Evolutionary conservation across 2,329 filamentous ascomycete species (phyloP).

Genomic region (Parafenestella ontariensis): DNA sequence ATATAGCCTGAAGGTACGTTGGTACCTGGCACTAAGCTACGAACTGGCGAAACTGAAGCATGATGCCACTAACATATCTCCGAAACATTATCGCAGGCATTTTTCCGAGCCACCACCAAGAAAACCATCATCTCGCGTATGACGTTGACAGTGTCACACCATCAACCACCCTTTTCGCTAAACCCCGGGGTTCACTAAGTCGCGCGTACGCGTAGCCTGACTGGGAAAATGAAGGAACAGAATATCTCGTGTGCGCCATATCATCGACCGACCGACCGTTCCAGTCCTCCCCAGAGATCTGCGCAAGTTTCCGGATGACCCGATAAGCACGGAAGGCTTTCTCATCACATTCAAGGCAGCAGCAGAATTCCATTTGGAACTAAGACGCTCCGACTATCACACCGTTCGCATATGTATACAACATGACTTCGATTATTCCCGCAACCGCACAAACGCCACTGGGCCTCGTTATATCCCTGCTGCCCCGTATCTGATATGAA

Average conservation of each 20-base stretch:
- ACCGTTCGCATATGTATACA: constrained; percentile 15
- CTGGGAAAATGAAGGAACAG: neutral
- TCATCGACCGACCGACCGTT: neutral
- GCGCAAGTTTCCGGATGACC: constrained; percentile 18
- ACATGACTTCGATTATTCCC: neutral
- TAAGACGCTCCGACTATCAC: constrained; percentile 13
- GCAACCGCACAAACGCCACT: constrained; percentile 1
- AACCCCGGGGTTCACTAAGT: neutral
- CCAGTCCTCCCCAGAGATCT: constrained; percentile 5
- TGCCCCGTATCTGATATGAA: neutral
- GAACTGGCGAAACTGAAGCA: neutral
- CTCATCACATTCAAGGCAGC: no score
- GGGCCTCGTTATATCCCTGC: constrained; percentile 3
- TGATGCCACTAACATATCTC: neutral
- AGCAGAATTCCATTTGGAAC: constrained; percentile 10
- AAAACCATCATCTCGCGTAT: neutral
- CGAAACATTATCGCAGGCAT: constrained; percentile 1
- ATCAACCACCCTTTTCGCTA: neutral
- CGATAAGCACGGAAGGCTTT: constrained; percentile 19
- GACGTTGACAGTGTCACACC: neutral
- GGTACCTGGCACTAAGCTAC: constrained; percentile 9
- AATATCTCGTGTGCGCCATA: neutral
- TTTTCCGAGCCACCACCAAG: neutral
- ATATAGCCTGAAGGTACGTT: constrained; percentile 14
- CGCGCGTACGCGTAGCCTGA: neutral